Conservation (phyloP, 2,329 filamentous ascomycete species). For the Cadophora gregata region DNA sequence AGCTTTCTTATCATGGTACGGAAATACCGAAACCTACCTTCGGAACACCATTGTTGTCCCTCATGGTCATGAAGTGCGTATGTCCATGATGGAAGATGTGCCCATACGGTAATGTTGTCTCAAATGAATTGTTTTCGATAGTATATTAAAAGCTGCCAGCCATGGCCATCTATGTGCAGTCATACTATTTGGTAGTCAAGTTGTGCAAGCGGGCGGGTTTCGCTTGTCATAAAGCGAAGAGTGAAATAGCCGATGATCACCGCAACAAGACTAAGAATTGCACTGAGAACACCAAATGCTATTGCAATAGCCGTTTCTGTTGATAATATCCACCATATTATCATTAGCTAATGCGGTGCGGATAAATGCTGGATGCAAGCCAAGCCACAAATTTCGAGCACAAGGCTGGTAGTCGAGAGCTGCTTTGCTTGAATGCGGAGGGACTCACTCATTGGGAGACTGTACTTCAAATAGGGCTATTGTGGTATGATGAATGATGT, state of each 20-base stretch:
- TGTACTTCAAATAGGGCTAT: too few species aligned
- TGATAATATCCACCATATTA: conserved; percentile 6
- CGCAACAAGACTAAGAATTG: background rate
- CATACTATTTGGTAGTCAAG: too few species aligned
- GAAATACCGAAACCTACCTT: background rate
- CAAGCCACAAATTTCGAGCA: background rate
- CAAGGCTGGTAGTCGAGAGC: too few species aligned
- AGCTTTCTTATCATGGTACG: background rate
- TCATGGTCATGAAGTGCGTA: conserved; percentile 9
- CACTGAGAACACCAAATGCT: conserved; percentile 14
- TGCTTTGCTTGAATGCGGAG: too few species aligned
- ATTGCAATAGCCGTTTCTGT: conserved; percentile 15
- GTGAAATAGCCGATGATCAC: conserved; percentile 13
- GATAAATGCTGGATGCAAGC: background rate
- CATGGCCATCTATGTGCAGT: background rate
- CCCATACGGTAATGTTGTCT: background rate
- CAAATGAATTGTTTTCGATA: background rate
- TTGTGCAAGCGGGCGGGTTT: background rate
- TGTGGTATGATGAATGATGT: too few species aligned
- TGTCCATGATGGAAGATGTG: conserved; percentile 9
- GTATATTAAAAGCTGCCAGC: background rate
- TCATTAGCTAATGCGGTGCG: background rate
- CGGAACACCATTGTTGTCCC: background rate
- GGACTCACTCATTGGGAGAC: too few species aligned
- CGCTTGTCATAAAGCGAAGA: background rate